Percentiles rank a stretch among this genome's conserved stretches.
Conservation (phyloP, 371 early-diverging fungal species). For the Polyrhizophydium stewartii region DNA sequence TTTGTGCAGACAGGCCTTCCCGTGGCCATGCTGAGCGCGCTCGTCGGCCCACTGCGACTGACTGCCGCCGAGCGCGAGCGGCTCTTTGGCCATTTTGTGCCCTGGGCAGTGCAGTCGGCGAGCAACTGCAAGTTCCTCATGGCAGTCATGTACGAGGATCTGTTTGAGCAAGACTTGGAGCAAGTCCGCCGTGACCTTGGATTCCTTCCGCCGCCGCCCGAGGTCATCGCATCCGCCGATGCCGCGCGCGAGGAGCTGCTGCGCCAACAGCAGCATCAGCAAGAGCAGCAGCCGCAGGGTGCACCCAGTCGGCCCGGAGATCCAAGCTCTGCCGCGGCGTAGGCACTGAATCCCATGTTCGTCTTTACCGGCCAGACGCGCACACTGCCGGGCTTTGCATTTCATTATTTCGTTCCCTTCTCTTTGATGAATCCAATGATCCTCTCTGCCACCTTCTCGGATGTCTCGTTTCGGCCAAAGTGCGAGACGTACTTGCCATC, state of each 20-base stretch:
- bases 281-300: no score
- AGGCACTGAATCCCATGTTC: no score
- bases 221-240: no score
- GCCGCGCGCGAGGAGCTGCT: no score
- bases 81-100: conserved; percentile 69
- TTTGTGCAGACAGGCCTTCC: conserved; percentile 83
- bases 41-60: conserved; percentile 77
- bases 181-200: conserved; percentile 49
- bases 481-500: conserved; percentile 87
- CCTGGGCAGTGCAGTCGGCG: conserved; percentile 92
- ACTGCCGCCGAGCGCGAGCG: conserved; percentile 51
- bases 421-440: conserved; percentile 24
- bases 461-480: conserved; percentile 60
- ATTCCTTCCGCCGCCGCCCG: conserved; percentile 25
- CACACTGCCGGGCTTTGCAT: no score
- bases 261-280: no score
- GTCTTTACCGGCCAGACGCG: no score
- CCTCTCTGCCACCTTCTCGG: conserved; percentile 31
- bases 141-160: conserved; percentile 83
- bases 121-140: conserved; percentile 66
- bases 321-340: no score
- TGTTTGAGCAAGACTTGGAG: conserved; percentile 64
- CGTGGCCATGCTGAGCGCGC: conserved; percentile 75
- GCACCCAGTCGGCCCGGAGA: no score
- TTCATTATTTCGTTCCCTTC: no score